Conservation (phyloP, 192 early-diverging fungal genomes). For the Podila epigama region DNA sequence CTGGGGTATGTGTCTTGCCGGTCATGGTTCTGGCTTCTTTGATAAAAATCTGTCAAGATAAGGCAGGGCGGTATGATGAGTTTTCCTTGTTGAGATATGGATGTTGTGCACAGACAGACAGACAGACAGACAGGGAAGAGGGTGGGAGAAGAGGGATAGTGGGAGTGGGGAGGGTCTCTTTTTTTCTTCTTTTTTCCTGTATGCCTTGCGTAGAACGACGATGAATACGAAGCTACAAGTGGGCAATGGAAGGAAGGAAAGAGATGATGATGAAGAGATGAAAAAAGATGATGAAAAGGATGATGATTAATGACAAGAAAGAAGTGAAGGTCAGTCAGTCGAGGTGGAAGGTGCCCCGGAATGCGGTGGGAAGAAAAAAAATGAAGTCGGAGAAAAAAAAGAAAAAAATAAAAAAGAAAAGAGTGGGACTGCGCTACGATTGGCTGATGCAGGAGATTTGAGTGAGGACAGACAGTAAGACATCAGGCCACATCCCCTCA, state of each 20-base stretch:
- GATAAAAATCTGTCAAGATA: background rate
- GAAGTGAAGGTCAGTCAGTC: background rate
- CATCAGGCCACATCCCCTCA: too few species aligned
- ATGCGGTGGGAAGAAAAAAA: background rate
- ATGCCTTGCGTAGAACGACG: background rate
- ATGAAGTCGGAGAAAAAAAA: background rate
- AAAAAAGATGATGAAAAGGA: background rate
- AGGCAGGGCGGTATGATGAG: too few species aligned
- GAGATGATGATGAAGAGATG: background rate
- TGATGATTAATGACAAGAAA: background rate
- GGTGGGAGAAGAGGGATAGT: background rate
- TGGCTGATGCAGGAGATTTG: too few species aligned
- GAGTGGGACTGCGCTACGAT: too few species aligned
- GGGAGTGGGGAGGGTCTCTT: background rate
- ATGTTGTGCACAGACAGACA: too few species aligned
- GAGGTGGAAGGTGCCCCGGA: too few species aligned
- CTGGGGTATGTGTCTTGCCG: slow-evolving; percentile 46
- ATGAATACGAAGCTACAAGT: too few species aligned
- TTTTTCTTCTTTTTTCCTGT: background rate
- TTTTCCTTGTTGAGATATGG: too few species aligned
- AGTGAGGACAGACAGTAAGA: too few species aligned
- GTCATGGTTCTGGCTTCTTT: slow-evolving; percentile 14
- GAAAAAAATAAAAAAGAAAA: background rate
- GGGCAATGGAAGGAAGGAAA: background rate
- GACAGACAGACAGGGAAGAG: background rate